Conservation (phyloP, 1,284 basidiomycete genomes). For the Ceratorhiza oryzae-sativae region DNA sequence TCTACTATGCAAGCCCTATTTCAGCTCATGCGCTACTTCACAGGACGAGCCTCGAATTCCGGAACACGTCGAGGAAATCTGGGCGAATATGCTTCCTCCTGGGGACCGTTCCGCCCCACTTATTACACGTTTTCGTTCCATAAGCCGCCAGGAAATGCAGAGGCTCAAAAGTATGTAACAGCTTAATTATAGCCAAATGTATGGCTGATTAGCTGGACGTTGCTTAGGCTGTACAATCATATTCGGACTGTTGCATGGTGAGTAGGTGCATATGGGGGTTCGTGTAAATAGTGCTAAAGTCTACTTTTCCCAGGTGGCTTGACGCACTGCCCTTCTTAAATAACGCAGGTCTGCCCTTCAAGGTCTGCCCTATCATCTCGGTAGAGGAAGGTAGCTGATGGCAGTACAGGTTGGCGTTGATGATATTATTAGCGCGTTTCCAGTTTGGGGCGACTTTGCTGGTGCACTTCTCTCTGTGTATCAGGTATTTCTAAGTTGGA, state of each 20-base stretch:
- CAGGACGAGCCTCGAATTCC: conserved; percentile 29
- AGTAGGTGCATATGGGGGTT: neutral
- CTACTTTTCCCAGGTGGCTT: conserved; percentile 40
- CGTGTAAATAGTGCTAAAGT: neutral
- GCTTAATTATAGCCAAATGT: neutral
- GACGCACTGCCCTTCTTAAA: conserved; percentile 43
- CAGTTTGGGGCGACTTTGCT: conserved; percentile 47
- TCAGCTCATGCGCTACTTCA: conserved; percentile 27
- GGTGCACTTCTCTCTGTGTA: conserved; percentile 48
- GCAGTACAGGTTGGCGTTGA: conserved; percentile 41
- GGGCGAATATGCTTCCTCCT: conserved; percentile 39
- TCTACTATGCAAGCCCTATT: conserved; percentile 14
- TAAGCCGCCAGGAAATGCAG: conserved; percentile 41
- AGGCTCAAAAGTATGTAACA: conserved; percentile 47
- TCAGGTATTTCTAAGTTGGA: conserved; percentile 46
- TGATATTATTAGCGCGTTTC: conserved; percentile 45
- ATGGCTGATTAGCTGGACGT: neutral
- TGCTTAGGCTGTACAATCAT: conserved; percentile 47
- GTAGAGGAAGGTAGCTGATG: neutral
- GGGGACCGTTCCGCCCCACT: conserved; percentile 43
- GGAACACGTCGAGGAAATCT: conserved; percentile 13
- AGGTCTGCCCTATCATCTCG: conserved; percentile 10
- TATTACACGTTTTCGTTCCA: conserved; percentile 40
- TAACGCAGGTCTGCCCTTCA: conserved; percentile 42
- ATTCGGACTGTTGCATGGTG: conserved; percentile 46